Conservation (phyloP, 1,284 basidiomycete species). For the Megacollybia platyphylla region DNA sequence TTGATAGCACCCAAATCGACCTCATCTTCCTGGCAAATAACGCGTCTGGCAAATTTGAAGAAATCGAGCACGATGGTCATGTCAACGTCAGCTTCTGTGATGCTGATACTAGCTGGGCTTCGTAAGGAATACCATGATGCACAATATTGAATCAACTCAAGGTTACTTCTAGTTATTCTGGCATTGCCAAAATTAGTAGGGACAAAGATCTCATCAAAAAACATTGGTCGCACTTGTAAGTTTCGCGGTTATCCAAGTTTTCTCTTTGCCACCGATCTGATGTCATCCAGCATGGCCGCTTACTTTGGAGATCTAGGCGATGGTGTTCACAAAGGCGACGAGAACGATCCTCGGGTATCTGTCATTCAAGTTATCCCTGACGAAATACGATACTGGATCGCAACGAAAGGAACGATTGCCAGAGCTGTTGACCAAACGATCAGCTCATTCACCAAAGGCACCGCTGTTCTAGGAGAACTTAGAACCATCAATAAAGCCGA, state of each 20-base stretch:
- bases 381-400: slow-evolving; percentile 72
- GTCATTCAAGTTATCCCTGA: slow-evolving; percentile 74
- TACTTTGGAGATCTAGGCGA: slow-evolving; percentile 88
- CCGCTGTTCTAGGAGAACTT: slow-evolving; percentile 50
- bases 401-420: slow-evolving; percentile 29
- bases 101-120: slow-evolving; percentile 73
- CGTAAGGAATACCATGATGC: slow-evolving; percentile 21
- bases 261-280: slow-evolving; percentile 1
- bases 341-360: slow-evolving; percentile 70
- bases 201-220: slow-evolving; percentile 58
- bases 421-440: slow-evolving; percentile 41
- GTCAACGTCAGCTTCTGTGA: slow-evolving; percentile 78
- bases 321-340: slow-evolving; percentile 75
- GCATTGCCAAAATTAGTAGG: slow-evolving; percentile 54
- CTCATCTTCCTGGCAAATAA: slow-evolving; percentile 73
- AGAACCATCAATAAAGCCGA: slow-evolving; percentile 48
- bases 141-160: slow-evolving; percentile 1
- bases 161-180: slow-evolving; percentile 32
- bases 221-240: slow-evolving; percentile 53
- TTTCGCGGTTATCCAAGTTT: slow-evolving; percentile 7
- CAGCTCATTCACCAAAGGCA: slow-evolving; percentile 43
- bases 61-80: slow-evolving; percentile 63
- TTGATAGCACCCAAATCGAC: slow-evolving; percentile 30
- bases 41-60: slow-evolving; percentile 64
- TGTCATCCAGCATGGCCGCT: slow-evolving; percentile 37